phyloP scores from a whole-genome alignment of 352 stramenopile genomes.

The Globisporangium splendens region DNA sequence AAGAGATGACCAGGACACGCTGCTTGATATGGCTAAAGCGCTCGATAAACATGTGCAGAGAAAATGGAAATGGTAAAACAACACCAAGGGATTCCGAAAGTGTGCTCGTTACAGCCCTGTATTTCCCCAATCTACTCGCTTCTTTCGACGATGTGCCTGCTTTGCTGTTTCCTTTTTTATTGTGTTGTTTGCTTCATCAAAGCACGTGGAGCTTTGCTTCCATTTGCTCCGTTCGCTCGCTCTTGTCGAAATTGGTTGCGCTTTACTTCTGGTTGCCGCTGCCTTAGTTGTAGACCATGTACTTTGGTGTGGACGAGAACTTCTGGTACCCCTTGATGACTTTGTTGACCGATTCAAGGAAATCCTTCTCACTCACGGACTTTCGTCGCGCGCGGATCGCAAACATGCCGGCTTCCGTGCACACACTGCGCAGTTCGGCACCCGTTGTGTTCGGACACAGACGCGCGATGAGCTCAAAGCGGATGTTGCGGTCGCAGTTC shows the following conservation, averaged over 20 bases:
- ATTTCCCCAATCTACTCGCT: neutral
- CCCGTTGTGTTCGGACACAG: slow-evolving; percentile 99
- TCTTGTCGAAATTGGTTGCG: too few relatives aligned
- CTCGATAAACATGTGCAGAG: too few relatives aligned
- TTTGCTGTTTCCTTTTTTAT: neutral
- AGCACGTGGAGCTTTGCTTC: neutral
- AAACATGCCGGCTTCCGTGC: slow-evolving; percentile 98
- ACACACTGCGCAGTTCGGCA: slow-evolving; percentile 97
- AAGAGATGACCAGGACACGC: too few relatives aligned
- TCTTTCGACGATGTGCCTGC: neutral
- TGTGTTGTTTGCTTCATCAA: slow-evolving; percentile 2
- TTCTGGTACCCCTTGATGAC: slow-evolving; percentile 99
- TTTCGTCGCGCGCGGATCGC: slow-evolving; percentile 98
- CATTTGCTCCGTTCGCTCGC: too few relatives aligned
- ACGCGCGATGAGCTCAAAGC: slow-evolving; percentile 97
- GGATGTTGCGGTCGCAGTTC: slow-evolving; percentile 98
- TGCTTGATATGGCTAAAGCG: too few relatives aligned
- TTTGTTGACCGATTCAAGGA: slow-evolving; percentile 99
- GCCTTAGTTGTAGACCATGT: slow-evolving; percentile 97
- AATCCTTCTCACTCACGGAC: slow-evolving; percentile 99
- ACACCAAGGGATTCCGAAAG: too few relatives aligned
- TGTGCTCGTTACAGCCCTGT: too few relatives aligned
- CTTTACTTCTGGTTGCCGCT: too few relatives aligned
- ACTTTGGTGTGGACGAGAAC: slow-evolving; percentile 99
- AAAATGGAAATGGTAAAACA: too few relatives aligned